Base-by-base conservation (phyloP, 139 green algal genomes). In the Micromonas commoda region DNA sequence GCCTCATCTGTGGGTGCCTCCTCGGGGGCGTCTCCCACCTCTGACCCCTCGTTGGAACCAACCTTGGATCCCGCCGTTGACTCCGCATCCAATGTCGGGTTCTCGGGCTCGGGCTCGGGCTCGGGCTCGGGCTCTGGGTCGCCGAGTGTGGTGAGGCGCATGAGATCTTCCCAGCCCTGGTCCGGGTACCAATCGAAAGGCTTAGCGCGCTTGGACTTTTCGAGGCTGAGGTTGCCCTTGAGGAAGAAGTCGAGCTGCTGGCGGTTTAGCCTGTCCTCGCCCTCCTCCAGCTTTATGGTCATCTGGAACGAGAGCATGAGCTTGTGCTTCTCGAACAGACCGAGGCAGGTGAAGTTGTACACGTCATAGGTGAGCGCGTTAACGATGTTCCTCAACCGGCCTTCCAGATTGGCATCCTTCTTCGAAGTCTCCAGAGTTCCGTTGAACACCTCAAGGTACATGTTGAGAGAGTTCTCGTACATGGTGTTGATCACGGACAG, bases 241-340 rank as follows among this genome's bases (percentile, higher is more conserved):
- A 94, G 78, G 83, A 96, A 95, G 82, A 96, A 96, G 77, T 94
- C 87, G 5, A 96, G 82, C 38, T 91, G 77, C 64, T 85, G 54
- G n/a, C 67, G 39, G 76, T 93, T 85, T 19, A 92, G 67, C 29
- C 84, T 68, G 0, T 74, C 81, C 23, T 88, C 85, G 64, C 78
- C 90, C 51, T 94, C 87, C 77, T 91, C 70, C 19, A 94, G 87
- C 76, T 93, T 93, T 78, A 90, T 81, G 0, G 88, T 88, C 87
- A 96, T 92, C 83, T 92, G 85, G 82, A 94, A 91, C 34, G 79
- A 87, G 71, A 94, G 86, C 85, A 92, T 90, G 5, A 94, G 86
- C 86, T 94, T 94, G 84, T 94, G 88, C 64, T 81, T 84, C 81
- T 94, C 88, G 68, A 94, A 94, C 35, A 94, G 83, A 28, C 90